Conservation (phyloP, 2,329 filamentous ascomycete genomes). For the Colletotrichum acutatum region DNA sequence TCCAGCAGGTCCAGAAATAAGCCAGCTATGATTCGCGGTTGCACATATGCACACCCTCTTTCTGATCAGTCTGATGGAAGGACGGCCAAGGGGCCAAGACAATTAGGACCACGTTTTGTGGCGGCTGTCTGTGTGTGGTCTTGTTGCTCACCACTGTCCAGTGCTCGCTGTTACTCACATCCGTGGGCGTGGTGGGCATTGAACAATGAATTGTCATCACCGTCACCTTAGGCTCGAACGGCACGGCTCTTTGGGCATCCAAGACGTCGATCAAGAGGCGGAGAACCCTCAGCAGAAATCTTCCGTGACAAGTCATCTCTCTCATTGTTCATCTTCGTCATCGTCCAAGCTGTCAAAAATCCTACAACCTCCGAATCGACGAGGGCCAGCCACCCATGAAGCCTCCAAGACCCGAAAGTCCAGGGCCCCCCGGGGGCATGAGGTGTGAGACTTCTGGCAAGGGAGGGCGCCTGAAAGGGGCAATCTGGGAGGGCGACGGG, state of each 20-base stretch:
- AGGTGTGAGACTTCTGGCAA: conserved; percentile 1
- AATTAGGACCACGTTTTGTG: conserved; percentile 11
- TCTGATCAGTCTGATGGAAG: not conserved
- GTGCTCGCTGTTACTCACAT: too few species aligned
- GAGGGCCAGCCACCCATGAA: not conserved
- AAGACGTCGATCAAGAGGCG: conserved; percentile 11
- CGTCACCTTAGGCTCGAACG: conserved; percentile 14
- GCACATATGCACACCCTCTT: not conserved
- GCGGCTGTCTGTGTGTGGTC: conserved; percentile 1
- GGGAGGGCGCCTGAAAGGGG: conserved; percentile 1
- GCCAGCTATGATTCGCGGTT: conserved; percentile 6
- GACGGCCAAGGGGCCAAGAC: conserved; percentile 11
- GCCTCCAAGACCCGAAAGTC: not conserved
- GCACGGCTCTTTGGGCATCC: conserved; percentile 13
- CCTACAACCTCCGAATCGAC: not conserved
- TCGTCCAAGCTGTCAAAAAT: not conserved
- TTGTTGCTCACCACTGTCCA: not conserved
- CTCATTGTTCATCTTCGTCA: not conserved
- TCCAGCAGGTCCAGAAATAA: not conserved
- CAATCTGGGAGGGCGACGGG: not conserved
- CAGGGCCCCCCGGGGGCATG: not conserved
- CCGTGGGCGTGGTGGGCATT: not conserved
- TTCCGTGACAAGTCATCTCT: conserved; percentile 5
- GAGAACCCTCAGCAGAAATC: conserved; percentile 8
- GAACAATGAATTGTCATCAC: not conserved